Percentiles rank a stretch among this genome's conserved stretches.
Conservation (phyloP, 768 basidiomycete genomes). For the Xerocomellus dryophilus region DNA sequence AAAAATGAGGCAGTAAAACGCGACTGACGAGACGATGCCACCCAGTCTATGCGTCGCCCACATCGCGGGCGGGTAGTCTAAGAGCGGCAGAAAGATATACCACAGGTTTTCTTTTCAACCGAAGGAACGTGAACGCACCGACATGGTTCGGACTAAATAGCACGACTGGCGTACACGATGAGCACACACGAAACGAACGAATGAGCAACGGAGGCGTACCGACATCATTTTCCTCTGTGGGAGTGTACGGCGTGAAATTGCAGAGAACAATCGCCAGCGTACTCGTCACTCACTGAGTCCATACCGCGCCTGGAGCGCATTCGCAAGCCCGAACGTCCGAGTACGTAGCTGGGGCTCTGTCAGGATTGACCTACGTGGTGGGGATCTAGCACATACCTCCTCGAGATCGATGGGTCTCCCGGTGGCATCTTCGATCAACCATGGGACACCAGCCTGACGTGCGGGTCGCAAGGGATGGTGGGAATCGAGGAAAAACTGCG, state of each 20-base stretch:
- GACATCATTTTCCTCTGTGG: conserved; percentile 47
- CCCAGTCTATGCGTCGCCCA: conserved; percentile 63
- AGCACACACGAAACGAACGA: not conserved
- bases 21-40: conserved; percentile 52
- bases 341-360: conserved; percentile 31
- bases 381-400: conserved; percentile 39
- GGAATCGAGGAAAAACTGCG: conserved; percentile 61
- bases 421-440: conserved; percentile 57
- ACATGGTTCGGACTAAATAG: conserved; percentile 63
- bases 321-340: conserved; percentile 53
- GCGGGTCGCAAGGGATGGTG: conserved; percentile 43
- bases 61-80: conserved; percentile 53
- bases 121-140: conserved; percentile 36
- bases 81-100: not conserved
- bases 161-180: conserved; percentile 42
- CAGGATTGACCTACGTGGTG: not conserved
- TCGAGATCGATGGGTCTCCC: conserved; percentile 42
- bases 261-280: not conserved
- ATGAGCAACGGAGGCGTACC: conserved; percentile 35
- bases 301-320: conserved; percentile 48
- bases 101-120: not conserved
- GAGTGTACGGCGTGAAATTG: not conserved
- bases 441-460: conserved; percentile 46
- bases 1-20: not conserved
- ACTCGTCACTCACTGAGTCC: conserved; percentile 41